A percentile compares a stretch with the other conserved stretches of the same genome.
These are phyloP conservation scores for Chrysoporthe austroafricana DNA, from an alignment of 2,329 filamentous ascomycete species.

Conservation along the genomic window DNA sequence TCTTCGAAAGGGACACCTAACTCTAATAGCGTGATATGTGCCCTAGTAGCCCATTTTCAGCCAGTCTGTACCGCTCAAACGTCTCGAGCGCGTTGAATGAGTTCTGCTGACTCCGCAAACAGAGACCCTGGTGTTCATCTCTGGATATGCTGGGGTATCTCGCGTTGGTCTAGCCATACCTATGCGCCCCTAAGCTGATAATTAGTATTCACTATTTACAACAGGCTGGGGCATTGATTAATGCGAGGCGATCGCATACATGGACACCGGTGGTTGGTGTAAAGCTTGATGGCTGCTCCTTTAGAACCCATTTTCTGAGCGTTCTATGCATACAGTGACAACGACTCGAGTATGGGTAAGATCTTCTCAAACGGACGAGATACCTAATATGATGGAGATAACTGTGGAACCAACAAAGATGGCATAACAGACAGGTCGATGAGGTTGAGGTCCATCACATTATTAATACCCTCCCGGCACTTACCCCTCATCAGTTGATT, in stretches of 20 bases:
- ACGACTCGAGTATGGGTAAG: neutral
- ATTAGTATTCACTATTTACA: neutral
- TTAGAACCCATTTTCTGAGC: constrained; percentile 36
- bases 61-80: neutral
- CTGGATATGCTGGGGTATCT: constrained; percentile 59
- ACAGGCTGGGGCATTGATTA: neutral
- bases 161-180: neutral
- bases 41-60: constrained; percentile 49
- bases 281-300: constrained; percentile 62
- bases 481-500: constrained; percentile 16
- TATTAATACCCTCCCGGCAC: neutral
- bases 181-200: constrained; percentile 5
- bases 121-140: neutral
- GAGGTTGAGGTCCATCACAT: neutral
- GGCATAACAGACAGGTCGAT: too few species aligned
- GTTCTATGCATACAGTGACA: neutral
- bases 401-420: neutral
- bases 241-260: constrained; percentile 44
- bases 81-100: neutral
- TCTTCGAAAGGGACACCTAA: constrained; percentile 69
- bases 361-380: neutral
- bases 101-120: neutral
- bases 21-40: constrained; percentile 72
- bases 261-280: constrained; percentile 72
- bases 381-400: neutral